A percentile compares a stretch with the other conserved stretches of the same genome.
Conservation (phyloP, 768 basidiomycete genomes). For the Saitozyma podzolica region DNA sequence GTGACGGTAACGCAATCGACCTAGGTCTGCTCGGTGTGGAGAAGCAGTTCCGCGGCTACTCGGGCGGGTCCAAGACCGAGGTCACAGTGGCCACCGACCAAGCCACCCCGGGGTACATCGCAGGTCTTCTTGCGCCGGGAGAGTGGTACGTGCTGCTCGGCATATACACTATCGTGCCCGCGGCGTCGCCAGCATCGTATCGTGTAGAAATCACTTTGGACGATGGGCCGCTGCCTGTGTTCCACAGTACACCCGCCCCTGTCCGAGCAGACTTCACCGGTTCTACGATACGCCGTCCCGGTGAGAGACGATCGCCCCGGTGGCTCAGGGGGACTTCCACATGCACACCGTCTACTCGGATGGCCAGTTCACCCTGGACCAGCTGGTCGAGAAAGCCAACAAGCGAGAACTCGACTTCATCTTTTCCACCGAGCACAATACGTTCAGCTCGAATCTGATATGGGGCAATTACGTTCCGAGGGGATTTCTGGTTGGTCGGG, state of each 20-base stretch:
- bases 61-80: background rate
- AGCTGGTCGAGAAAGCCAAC: background rate
- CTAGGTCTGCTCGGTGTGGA: background rate
- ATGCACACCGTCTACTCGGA: background rate
- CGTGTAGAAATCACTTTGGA: background rate
- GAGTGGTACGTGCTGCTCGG: background rate
- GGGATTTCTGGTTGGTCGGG: background rate
- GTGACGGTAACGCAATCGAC: background rate
- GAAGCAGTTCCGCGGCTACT: background rate
- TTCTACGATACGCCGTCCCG: background rate
- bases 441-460: background rate
- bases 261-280: background rate
- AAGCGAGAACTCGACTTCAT: background rate
- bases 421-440: constrained; percentile 1
- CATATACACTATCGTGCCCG: background rate
- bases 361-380: background rate
- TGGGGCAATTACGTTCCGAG: background rate
- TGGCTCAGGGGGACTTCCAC: constrained; percentile 1
- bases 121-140: background rate
- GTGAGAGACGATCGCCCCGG: background rate
- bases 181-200: background rate
- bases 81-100: background rate
- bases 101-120: background rate
- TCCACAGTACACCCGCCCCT: background rate
- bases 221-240: background rate